These are phyloP conservation scores for Parastagonospora nodorum DNA, from an alignment of 2,329 filamentous ascomycete genomes.

Conservation along the genomic window DNA sequence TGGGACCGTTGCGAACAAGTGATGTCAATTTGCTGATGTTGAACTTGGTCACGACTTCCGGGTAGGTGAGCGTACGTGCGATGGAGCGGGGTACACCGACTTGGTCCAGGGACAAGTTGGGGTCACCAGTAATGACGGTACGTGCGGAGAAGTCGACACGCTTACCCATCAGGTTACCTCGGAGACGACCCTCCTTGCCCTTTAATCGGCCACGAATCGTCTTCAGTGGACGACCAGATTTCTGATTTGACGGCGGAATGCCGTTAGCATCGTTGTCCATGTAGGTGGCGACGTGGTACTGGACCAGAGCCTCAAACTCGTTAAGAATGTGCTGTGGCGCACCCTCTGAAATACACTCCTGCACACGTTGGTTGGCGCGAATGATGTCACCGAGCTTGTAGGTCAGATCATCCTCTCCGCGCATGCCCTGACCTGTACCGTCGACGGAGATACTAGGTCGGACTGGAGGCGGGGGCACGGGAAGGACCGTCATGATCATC, in stretches of 20 bases:
- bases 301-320: conserved; percentile 89
- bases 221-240: conserved; percentile 95
- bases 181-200: conserved; percentile 96
- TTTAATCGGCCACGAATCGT: conserved; percentile 96
- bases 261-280: conserved; percentile 99
- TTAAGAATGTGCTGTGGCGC: conserved; percentile 87
- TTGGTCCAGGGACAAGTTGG: conserved; percentile 93
- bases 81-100: conserved; percentile 96
- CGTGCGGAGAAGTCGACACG: conserved; percentile 95
- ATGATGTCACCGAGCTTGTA: conserved; percentile 99
- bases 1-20: conserved; percentile 90
- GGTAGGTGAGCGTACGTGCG: conserved; percentile 90
- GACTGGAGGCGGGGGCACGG: conserved; percentile 93
- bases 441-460: conserved; percentile 97
- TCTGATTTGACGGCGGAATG: conserved; percentile 91
- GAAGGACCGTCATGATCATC: conserved; percentile 96
- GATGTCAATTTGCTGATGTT: conserved; percentile 92
- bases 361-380: conserved; percentile 93
- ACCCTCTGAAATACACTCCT: conserved; percentile 87
- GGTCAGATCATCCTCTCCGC: conserved; percentile 97
- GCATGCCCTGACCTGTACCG: conserved; percentile 86
- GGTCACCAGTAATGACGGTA: conserved; percentile 99
- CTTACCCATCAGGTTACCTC: conserved; percentile 99
- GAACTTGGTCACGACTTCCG: conserved; percentile 95
- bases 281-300: conserved; percentile 98